Evolutionary conservation across 495 filamentous ascomycete species (phyloP).

Genomic region (Parathielavia hyrcaniae): DNA sequence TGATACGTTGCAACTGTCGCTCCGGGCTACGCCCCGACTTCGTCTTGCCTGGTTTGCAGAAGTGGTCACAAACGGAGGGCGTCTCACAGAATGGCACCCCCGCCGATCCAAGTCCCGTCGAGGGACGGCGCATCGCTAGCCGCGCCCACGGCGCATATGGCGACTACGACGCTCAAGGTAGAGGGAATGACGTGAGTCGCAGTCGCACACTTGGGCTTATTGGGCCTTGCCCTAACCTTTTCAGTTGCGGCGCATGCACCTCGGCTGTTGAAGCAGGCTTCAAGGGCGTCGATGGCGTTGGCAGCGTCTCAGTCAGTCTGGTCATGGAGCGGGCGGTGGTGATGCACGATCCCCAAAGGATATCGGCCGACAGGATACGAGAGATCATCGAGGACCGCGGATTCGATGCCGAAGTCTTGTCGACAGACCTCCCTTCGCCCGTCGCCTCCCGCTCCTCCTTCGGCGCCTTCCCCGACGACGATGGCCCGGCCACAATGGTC

Average conservation of each 20-base stretch:
- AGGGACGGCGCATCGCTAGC: constrained; percentile 31
- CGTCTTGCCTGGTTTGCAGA: not conserved
- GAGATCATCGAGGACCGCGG: constrained; percentile 90
- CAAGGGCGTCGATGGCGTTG: constrained; percentile 68
- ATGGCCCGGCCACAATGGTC: constrained; percentile 42
- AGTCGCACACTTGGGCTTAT: not conserved
- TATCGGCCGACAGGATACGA: constrained; percentile 65
- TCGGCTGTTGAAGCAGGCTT: constrained; percentile 82
- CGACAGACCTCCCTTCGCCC: constrained; percentile 61
- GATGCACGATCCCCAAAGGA: constrained; percentile 71
- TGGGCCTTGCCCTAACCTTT: constrained; percentile 5
- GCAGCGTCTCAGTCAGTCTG: constrained; percentile 80
- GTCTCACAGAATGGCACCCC: constrained; percentile 40
- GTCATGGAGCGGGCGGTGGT: constrained; percentile 90
- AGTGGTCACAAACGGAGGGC: not conserved
- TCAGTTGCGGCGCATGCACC: constrained; percentile 70
- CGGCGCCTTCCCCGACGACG: constrained; percentile 29
- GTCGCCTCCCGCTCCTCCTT: constrained; percentile 29
- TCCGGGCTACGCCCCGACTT: not conserved
- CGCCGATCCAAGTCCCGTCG: constrained; percentile 41
- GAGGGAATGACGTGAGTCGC: constrained; percentile 75
- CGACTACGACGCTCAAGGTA: constrained; percentile 83
- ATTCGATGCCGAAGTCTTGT: constrained; percentile 88
- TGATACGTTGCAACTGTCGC: not conserved
- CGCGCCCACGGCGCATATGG: constrained; percentile 54